A percentile compares a stretch with the other conserved stretches of the same genome.
These are phyloP conservation scores for Verruconis gallopava DNA, from an alignment of 2,329 filamentous ascomycete genomes.

Conservation along the genomic window DNA sequence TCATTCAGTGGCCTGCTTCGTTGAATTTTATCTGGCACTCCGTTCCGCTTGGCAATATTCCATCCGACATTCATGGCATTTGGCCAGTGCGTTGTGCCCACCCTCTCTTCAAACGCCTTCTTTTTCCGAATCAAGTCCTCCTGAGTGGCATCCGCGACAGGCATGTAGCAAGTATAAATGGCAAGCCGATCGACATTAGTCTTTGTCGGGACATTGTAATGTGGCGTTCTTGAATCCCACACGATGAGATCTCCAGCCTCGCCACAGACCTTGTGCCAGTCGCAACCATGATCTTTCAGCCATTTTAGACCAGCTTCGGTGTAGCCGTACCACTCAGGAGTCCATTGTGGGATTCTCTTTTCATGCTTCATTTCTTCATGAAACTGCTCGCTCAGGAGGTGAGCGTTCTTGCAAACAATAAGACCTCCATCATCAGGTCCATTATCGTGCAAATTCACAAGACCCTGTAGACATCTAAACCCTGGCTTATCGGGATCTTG, in stretches of 20 bases:
- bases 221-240: slow-evolving; percentile 5
- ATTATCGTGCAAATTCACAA: slow-evolving; percentile 32
- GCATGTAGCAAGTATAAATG: slow-evolving; percentile 26
- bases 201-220: not conserved
- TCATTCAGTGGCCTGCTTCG: slow-evolving; percentile 28
- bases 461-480: slow-evolving; percentile 30
- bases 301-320: slow-evolving; percentile 25
- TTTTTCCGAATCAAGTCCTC: slow-evolving; percentile 23
- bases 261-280: slow-evolving; percentile 1
- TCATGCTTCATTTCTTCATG: slow-evolving; percentile 19
- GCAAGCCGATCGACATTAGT: slow-evolving; percentile 19
- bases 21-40: slow-evolving; percentile 22
- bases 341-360: not conserved
- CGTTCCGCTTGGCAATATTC: slow-evolving; percentile 21
- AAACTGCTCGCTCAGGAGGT: slow-evolving; percentile 32
- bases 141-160: slow-evolving; percentile 21
- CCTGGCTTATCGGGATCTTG: slow-evolving; percentile 30
- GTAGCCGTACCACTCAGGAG: slow-evolving; percentile 29
- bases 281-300: slow-evolving; percentile 1
- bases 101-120: slow-evolving; percentile 19
- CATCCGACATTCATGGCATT: slow-evolving; percentile 22
- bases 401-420: slow-evolving; percentile 31
- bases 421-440: slow-evolving; percentile 35
- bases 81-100: slow-evolving; percentile 24
- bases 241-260: slow-evolving; percentile 5